Conservation (phyloP, 257 asterid species). For the Fraxinus excelsior region DNA sequence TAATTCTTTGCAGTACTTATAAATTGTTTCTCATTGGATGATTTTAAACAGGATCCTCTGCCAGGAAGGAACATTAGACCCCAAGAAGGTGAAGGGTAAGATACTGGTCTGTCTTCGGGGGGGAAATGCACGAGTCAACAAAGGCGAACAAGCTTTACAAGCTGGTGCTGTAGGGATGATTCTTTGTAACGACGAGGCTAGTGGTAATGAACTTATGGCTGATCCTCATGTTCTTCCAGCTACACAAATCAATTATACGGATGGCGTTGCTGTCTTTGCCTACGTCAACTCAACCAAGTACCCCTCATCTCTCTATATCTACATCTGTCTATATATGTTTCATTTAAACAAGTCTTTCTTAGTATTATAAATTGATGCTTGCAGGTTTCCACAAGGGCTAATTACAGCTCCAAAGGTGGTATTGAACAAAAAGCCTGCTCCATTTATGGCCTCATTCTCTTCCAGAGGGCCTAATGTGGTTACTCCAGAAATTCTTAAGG, state of each 20-base stretch:
- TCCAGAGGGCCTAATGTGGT: constrained; percentile 35
- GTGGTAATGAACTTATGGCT: background rate
- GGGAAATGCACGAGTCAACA: background rate
- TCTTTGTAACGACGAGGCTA: constrained; percentile 7
- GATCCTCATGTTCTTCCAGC: constrained; percentile 20
- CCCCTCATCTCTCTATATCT: background rate
- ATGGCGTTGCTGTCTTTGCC: constrained; percentile 3
- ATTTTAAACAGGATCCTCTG: constrained; percentile 10
- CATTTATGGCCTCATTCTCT: constrained; percentile 37
- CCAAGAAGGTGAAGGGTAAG: constrained; percentile 25
- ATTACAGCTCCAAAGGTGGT: constrained; percentile 26
- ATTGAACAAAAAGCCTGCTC: constrained; percentile 31
- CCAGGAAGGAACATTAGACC: constrained; percentile 13
- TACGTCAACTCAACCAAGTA: constrained; percentile 19
- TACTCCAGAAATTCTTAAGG: constrained; percentile 44
- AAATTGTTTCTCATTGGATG: background rate
- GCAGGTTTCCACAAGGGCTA: constrained; percentile 14
- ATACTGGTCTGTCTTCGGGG: constrained; percentile 21
- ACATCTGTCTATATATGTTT: background rate
- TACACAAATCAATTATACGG: background rate
- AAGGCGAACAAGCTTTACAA: constrained; percentile 1
- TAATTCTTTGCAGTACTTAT: background rate
- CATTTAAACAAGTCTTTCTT: background rate
- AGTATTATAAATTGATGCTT: background rate
- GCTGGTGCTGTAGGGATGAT: constrained; percentile 30